phyloP scores from a whole-genome alignment of 306 rosid genomes.

The Vigna nakashimae region DNA sequence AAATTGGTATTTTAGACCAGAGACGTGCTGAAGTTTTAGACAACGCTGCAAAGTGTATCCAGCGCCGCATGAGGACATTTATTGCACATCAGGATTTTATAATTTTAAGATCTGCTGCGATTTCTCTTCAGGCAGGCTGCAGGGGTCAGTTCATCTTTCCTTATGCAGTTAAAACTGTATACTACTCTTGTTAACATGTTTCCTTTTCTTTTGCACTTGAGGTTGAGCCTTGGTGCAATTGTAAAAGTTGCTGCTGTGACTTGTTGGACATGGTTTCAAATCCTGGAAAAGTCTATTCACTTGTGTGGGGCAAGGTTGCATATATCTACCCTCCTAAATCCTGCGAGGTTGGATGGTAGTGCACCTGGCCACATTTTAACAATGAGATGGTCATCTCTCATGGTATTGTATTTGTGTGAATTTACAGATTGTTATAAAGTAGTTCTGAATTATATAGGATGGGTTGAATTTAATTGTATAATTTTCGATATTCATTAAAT shows the following conservation, averaged over 20 bases:
- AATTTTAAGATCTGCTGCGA: slow-evolving; percentile 62
- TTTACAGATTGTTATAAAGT: slow-evolving; percentile 19
- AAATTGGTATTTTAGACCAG: slow-evolving; percentile 91
- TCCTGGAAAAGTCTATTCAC: background rate
- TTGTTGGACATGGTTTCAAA: background rate
- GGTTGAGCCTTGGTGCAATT: too few relatives aligned
- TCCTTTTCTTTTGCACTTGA: slow-evolving; percentile 6
- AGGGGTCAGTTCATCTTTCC: slow-evolving; percentile 64
- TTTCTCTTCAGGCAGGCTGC: slow-evolving; percentile 82
- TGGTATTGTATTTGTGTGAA: slow-evolving; percentile 28
- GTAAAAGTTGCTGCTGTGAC: background rate
- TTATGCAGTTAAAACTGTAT: slow-evolving; percentile 18
- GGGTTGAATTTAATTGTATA: slow-evolving; percentile 4
- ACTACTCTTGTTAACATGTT: slow-evolving; percentile 14
- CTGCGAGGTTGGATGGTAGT: too few relatives aligned
- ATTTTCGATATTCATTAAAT: slow-evolving; percentile 19
- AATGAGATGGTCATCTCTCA: slow-evolving; percentile 27
- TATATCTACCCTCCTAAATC: too few relatives aligned
- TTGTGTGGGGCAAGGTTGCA: too few relatives aligned
- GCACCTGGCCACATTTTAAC: background rate
- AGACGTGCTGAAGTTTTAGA: slow-evolving; percentile 89
- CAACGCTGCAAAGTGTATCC: slow-evolving; percentile 81
- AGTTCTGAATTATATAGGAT: slow-evolving; percentile 11
- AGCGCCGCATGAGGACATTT: slow-evolving; percentile 70
- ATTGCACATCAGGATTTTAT: slow-evolving; percentile 73